phyloP scores from a whole-genome alignment of 2,329 filamentous ascomycete genomes.

The Paracorniculantispora psalliotae region DNA sequence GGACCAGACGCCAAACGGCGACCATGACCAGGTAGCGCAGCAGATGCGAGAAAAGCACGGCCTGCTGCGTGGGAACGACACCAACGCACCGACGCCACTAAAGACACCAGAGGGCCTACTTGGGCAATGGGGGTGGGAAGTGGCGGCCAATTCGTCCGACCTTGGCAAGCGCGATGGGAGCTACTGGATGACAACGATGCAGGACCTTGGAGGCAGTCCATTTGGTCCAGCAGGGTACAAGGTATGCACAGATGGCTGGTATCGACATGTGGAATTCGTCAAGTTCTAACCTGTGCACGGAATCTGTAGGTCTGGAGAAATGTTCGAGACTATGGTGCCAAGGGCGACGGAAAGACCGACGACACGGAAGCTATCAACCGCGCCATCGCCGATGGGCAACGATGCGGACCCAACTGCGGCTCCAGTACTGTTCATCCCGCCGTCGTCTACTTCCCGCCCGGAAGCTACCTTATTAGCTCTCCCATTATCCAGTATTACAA shows the following conservation, averaged over 20 bases:
- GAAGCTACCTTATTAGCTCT: slow-evolving; percentile 17
- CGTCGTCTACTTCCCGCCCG: slow-evolving; percentile 20
- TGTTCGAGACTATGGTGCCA: slow-evolving; percentile 70
- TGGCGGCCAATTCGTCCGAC: too few relatives aligned
- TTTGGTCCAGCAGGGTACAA: slow-evolving; percentile 18
- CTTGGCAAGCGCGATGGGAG: neutral
- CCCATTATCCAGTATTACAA: slow-evolving; percentile 16
- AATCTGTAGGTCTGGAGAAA: slow-evolving; percentile 79
- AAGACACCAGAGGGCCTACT: neutral
- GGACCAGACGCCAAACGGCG: too few relatives aligned
- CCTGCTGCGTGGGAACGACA: neutral
- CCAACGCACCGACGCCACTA: neutral
- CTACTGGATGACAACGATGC: neutral
- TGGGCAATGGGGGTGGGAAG: neutral
- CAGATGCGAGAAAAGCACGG: neutral
- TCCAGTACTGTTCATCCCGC: slow-evolving; percentile 18
- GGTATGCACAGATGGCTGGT: too few relatives aligned
- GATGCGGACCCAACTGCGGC: slow-evolving; percentile 24
- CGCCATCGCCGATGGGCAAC: slow-evolving; percentile 34
- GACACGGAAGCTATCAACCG: slow-evolving; percentile 51
- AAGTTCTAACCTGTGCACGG: too few relatives aligned
- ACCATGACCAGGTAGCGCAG: too few relatives aligned
- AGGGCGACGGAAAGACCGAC: slow-evolving; percentile 52
- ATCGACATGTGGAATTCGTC: too few relatives aligned
- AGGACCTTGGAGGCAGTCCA: neutral